Evolutionary conservation across 768 basidiomycete genomes (phyloP).

Genomic region (Kwoniella dendrophila): DNA sequence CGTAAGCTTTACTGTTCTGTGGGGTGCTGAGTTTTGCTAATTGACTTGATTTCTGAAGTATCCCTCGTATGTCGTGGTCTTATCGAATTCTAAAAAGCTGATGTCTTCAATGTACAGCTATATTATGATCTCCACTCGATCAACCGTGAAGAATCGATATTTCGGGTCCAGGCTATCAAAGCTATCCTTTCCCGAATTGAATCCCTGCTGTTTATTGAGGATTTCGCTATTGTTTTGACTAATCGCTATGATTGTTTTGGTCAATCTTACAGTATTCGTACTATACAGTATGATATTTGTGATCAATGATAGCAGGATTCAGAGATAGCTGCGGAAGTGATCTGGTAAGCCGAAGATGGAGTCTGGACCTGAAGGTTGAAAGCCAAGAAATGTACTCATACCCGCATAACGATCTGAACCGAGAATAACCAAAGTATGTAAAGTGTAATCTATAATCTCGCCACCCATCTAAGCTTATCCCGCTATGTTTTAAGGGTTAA

Average conservation of each 20-base stretch:
- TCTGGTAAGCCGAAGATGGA: background rate
- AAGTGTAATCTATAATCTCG: constrained; percentile 3
- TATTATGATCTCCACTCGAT: background rate
- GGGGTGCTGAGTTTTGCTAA: background rate
- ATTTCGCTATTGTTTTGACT: background rate
- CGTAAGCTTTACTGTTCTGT: no score
- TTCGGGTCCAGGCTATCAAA: background rate
- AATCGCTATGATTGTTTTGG: background rate
- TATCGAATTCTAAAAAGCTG: background rate
- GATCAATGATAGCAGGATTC: background rate
- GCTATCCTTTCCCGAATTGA: background rate
- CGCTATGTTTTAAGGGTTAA: background rate
- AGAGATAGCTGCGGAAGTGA: background rate
- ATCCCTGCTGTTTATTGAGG: background rate
- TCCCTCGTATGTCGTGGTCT: no score
- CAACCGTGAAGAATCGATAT: background rate
- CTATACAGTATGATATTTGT: background rate
- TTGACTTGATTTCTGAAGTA: background rate
- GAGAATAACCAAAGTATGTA: no score
- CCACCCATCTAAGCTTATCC: constrained; percentile 4
- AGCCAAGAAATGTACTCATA: background rate
- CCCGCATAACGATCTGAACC: constrained; percentile 2
- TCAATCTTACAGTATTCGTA: background rate
- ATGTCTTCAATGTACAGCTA: background rate
- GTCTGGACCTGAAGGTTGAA: background rate